These are phyloP conservation scores for Recurvomyces mirabilis DNA, from an alignment of 495 filamentous ascomycete species.

Conservation along the genomic window DNA sequence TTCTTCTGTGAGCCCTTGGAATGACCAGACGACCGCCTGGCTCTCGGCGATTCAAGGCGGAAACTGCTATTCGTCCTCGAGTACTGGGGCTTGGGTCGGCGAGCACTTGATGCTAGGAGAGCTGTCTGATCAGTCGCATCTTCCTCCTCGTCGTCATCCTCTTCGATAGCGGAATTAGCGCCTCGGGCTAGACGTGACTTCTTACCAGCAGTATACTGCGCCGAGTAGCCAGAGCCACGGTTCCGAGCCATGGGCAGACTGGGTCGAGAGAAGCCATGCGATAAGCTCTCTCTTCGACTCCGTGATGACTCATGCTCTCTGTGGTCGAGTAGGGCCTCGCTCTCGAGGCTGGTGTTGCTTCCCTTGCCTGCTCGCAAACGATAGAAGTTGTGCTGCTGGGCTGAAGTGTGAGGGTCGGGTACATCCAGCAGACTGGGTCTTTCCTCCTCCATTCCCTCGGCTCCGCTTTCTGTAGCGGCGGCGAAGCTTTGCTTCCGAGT, in stretches of 20 bases:
- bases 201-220: neutral
- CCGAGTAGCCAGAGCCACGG: constrained; percentile 9
- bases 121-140: constrained; percentile 11
- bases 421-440: constrained; percentile 27
- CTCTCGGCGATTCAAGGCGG: constrained; percentile 7
- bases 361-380: constrained; percentile 20
- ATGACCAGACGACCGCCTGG: neutral
- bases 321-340: constrained; percentile 33
- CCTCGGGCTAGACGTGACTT: constrained; percentile 4
- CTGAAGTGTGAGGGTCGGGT: constrained; percentile 18
- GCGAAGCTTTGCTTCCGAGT: constrained; percentile 55
- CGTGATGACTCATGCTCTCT: constrained; percentile 11
- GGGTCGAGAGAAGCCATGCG: constrained; percentile 9
- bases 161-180: constrained; percentile 8
- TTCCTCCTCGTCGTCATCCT: constrained; percentile 22
- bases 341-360: constrained; percentile 32
- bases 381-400: constrained; percentile 25
- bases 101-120: neutral
- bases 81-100: no score
- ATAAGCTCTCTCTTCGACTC: constrained; percentile 11
- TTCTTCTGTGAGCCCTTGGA: no score
- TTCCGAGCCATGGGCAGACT: constrained; percentile 12
- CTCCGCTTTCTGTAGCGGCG: constrained; percentile 35
- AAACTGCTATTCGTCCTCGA: no score
- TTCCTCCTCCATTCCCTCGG: constrained; percentile 24